Evolutionary conservation across 805 yeast genomes (phyloP), one percentile per base, ranked within the genome.

Genomic region (Hanseniaspora jakobsenii): DNA sequence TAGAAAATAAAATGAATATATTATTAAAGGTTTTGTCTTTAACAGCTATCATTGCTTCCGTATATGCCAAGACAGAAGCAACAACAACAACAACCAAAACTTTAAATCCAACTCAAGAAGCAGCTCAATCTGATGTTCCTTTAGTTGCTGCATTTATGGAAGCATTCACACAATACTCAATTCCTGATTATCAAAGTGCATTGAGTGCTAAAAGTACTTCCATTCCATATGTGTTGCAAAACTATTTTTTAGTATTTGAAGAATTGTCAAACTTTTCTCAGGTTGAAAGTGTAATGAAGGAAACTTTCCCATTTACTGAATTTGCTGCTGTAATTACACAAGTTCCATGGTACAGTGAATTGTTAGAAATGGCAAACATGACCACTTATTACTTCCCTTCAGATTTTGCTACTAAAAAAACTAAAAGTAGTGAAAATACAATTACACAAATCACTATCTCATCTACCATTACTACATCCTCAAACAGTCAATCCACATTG

Each of bases 281-380:
- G 27, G 38, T 64, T 17, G 39, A 51, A 42, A 37, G 51, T 5
- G 63, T 55, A 38, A 52, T 65, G 24, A 50, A 58, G 12, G 43
- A 41, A 18, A 48, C 52, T 9, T 64, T 65, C 49, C 69, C 69
- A 13, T 65, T 65, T 29, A 46, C 52, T 3, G 63, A 61, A 4
- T 64, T 66, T 45, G 51, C 53, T 28, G 61, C 66, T 5, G 57
- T 65, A 52, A 56, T 62, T 22, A 57, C 66, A 2, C 48, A 49
- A 4, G 57, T 57, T 35, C 61, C 62, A 23, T 59, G 62, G 63
- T 60, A 59, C 39, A 37, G 49, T 3, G 55, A 57, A 5, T 32
- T 58, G 12, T 31, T 59, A 28, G 32, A 49, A 6, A 44, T 49
- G 2, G 58, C 54, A 9, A 37, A 48, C 6, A 47, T 42, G 17